Conservation (phyloP, 2,329 filamentous ascomycete species). For the Simplicillium aogashimaense region DNA sequence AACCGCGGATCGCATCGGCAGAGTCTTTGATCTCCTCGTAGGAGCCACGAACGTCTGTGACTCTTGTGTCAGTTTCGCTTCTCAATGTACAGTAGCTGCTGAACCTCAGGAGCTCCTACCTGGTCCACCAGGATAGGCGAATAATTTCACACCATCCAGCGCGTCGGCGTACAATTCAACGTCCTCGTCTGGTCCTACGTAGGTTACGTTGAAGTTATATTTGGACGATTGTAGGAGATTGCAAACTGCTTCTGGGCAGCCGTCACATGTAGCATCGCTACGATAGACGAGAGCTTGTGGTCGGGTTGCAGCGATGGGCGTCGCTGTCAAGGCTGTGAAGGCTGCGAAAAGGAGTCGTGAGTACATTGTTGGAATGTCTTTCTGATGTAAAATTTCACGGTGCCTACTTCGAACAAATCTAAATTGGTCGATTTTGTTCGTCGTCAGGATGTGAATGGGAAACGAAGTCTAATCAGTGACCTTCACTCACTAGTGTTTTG, state of each 20-base stretch:
- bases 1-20: constrained; percentile 8
- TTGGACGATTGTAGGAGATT: constrained; percentile 11
- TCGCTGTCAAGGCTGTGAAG: too few species aligned
- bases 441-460: too few species aligned
- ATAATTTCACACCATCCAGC: constrained; percentile 7
- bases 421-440: too few species aligned
- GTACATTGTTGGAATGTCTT: too few species aligned
- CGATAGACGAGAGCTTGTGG: constrained; percentile 12
- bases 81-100: background rate
- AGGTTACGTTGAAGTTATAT: constrained; percentile 11
- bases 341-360: too few species aligned
- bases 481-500: too few species aligned
- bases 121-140: constrained; percentile 12
- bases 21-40: constrained; percentile 9
- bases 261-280: constrained; percentile 9
- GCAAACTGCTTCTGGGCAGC: constrained; percentile 10
- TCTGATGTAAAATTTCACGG: too few species aligned
- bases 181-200: constrained; percentile 10
- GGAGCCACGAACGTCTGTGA: constrained; percentile 10
- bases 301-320: background rate
- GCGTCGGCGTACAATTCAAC: constrained; percentile 2
- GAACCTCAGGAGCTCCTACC: constrained; percentile 6
- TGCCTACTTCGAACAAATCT: too few species aligned
- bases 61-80: background rate
- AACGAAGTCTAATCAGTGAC: too few species aligned